Percentiles rank a stretch among this genome's conserved stretches.
Evolutionary conservation across 805 yeast genomes (phyloP).

Genomic region (Nakazawaea populi): DNA sequence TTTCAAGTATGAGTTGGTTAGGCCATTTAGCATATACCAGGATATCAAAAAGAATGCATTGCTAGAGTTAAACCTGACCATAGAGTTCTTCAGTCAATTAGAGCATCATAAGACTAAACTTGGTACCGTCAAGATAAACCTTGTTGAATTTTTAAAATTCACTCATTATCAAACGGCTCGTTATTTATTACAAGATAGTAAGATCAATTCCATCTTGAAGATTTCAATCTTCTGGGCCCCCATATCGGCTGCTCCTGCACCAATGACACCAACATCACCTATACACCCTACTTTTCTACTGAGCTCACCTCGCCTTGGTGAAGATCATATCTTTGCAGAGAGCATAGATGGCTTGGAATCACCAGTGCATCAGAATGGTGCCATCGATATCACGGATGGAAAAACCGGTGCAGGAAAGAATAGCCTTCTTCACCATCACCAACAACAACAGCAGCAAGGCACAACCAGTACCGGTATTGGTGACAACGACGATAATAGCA

Average conservation of each 20-base stretch:
- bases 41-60: slow-evolving; percentile 32
- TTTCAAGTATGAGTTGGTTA: slow-evolving; percentile 33
- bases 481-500: too few species aligned
- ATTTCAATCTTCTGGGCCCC: slow-evolving; percentile 36
- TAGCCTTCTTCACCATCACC: too few species aligned
- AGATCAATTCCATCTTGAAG: slow-evolving; percentile 74
- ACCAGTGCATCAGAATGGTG: slow-evolving; percentile 17
- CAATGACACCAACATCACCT: slow-evolving; percentile 1
- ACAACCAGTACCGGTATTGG: too few species aligned
- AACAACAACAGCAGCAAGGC: too few species aligned
- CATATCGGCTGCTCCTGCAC: slow-evolving; percentile 8
- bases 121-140: slow-evolving; percentile 63
- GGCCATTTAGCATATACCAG: slow-evolving; percentile 32
- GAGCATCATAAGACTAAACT: slow-evolving; percentile 35
- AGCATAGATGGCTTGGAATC: slow-evolving; percentile 16
- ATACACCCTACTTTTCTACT: neutral
- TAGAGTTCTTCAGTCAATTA: slow-evolving; percentile 31
- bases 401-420: too few species aligned
- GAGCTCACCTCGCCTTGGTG: neutral
- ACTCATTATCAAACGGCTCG: slow-evolving; percentile 48
- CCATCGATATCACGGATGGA: slow-evolving; percentile 11
- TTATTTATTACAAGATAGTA: slow-evolving; percentile 70
- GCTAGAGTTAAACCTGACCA: slow-evolving; percentile 34
- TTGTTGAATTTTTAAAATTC: slow-evolving; percentile 64
- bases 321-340: slow-evolving; percentile 4